phyloP scores from a whole-genome alignment of 2,329 filamentous ascomycete species.

The Trichoderma sp. region DNA sequence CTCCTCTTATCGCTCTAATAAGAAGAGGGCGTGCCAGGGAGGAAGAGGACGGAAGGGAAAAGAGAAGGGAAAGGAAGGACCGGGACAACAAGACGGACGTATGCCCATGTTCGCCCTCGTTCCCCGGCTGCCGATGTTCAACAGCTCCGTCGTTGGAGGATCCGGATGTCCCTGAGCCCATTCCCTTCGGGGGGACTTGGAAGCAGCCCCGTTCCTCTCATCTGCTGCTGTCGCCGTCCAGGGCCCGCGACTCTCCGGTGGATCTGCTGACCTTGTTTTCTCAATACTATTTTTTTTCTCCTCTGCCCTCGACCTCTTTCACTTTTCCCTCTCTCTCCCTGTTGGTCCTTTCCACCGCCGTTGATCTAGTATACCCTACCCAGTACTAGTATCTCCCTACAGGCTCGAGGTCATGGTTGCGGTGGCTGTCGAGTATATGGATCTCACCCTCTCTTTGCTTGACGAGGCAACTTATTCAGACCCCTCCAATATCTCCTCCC shows the following conservation, averaged over 20 bases:
- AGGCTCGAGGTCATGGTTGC: constrained; percentile 20
- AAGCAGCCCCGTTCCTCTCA: constrained; percentile 20
- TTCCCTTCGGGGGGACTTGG: constrained; percentile 17
- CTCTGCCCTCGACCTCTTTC: neutral
- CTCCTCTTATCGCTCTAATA: constrained; percentile 18
- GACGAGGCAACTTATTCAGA: constrained; percentile 22
- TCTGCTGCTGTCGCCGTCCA: constrained; percentile 18
- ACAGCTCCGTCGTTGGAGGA: constrained; percentile 15
- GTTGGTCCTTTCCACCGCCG: constrained; percentile 1
- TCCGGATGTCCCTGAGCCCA: constrained; percentile 16
- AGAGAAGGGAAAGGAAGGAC: constrained; percentile 5
- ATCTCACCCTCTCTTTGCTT: constrained; percentile 17
- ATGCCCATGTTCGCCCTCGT: constrained; percentile 1
- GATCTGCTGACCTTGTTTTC: constrained; percentile 21
- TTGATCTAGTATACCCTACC: constrained; percentile 1
- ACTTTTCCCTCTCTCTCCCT: constrained; percentile 1
- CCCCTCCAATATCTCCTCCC: constrained; percentile 20
- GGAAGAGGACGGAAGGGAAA: neutral
- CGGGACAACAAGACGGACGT: neutral
- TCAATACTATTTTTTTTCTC: constrained; percentile 11
- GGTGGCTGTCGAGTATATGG: constrained; percentile 26
- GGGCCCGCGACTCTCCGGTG: constrained; percentile 22
- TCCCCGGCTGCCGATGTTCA: constrained; percentile 11
- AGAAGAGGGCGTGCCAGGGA: too few relatives aligned
- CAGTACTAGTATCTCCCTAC: neutral